Base-by-base conservation (phyloP, 2,329 filamentous ascomycete species). In the Leptographium procerum region DNA sequence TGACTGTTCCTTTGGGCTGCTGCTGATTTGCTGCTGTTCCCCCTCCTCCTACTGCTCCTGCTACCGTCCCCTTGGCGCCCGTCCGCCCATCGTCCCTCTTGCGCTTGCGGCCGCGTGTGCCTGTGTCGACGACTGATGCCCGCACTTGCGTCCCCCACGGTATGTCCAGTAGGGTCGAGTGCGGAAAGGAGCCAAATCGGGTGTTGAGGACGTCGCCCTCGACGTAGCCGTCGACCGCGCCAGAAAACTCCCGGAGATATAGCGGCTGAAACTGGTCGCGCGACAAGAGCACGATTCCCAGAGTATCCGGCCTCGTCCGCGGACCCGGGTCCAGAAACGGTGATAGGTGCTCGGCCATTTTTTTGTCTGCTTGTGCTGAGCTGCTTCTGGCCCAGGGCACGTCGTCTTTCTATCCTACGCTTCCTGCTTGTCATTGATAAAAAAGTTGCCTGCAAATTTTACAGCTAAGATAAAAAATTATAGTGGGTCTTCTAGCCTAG, bases 121-220 rank as follows among this genome's bases (percentile, higher is more conserved):
- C 91, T 0, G 91, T 96, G 67, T 96, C 89, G 59, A 96, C 91
- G 34, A 86, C 83, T 1, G 91, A 96, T 9, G 94, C 94, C 52
- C 89, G 81, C 26, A 97, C 85, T 69, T 97, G 94, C 8, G 88
- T 90, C 31, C 94, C 94, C 92, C 92, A 97, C 48, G 89, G 87
- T 57, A 91, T 77, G 6, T 83, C 78, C 58, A 96, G 80, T 52
- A 92, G 73, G 0, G 88, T 91, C 13, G 82, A 87, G 69, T 92
- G 89, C 0, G 89, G 88, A 61, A 91, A 92, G 0, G 91, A 96
- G 54, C 94, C 94, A 67, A 96, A 99, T 51, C 91, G 85, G 1
- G 92, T 99, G 73, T 96, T 97, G 57, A 91, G 83, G 2, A 90
- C 87, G 52, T 85, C 85, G 40, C 88, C 88, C 68, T 91, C 87